A percentile compares a stretch with the other conserved stretches of the same genome.
Evolutionary conservation across 768 basidiomycete species (phyloP).

Genomic region (Postia placenta): DNA sequence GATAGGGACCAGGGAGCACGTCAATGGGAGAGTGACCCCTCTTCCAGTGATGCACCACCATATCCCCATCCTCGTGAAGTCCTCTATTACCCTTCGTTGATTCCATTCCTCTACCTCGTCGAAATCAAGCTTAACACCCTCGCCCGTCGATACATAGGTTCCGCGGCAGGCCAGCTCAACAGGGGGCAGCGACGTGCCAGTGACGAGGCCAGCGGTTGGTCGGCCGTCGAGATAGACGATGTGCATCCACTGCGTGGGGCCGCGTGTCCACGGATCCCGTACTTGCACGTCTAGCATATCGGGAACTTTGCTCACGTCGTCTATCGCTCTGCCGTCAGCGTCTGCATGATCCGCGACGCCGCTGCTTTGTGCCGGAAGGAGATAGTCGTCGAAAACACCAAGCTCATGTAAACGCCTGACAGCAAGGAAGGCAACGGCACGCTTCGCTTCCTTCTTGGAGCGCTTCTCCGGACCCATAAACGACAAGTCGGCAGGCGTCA

Average conservation of each 20-base stretch:
- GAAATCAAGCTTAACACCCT: slow-evolving; percentile 33
- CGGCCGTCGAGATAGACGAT: slow-evolving; percentile 45
- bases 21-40: slow-evolving; percentile 43
- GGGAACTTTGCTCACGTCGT: slow-evolving; percentile 41
- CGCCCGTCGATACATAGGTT: slow-evolving; percentile 28
- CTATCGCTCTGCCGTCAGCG: slow-evolving; percentile 40
- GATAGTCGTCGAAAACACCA: slow-evolving; percentile 78
- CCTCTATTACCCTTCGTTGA: slow-evolving; percentile 49
- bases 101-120: slow-evolving; percentile 39
- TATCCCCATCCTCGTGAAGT: slow-evolving; percentile 57
- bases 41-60: slow-evolving; percentile 59
- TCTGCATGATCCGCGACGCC: slow-evolving; percentile 45
- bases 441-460: slow-evolving; percentile 77
- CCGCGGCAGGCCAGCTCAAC: slow-evolving; percentile 37
- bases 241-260: slow-evolving; percentile 57
- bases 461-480: slow-evolving; percentile 54
- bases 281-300: slow-evolving; percentile 54
- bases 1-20: slow-evolving; percentile 65
- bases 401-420: slow-evolving; percentile 62
- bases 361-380: slow-evolving; percentile 61
- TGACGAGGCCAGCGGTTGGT: slow-evolving; percentile 55
- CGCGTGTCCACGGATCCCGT: slow-evolving; percentile 61
- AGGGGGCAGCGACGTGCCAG: slow-evolving; percentile 50
- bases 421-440: slow-evolving; percentile 76
- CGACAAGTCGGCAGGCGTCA: slow-evolving; percentile 45